Evolutionary conservation across 805 yeast genomes (phyloP).

Genomic region (Saccharomycopsis babjevae): DNA sequence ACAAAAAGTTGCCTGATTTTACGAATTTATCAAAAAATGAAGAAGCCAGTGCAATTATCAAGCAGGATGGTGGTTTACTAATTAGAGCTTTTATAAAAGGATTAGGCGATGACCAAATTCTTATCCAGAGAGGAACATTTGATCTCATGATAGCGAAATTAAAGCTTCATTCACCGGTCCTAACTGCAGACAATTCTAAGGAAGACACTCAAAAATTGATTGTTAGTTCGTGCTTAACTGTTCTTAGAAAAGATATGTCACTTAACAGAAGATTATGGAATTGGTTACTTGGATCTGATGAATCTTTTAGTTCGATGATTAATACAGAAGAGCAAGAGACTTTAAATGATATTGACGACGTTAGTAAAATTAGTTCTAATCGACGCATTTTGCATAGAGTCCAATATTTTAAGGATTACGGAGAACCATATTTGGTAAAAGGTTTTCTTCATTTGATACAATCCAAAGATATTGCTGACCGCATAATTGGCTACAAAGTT

Average conservation of each 20-base stretch:
- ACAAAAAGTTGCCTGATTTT: slow-evolving; percentile 54
- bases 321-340: slow-evolving; percentile 2
- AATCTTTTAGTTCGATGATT: slow-evolving; percentile 2
- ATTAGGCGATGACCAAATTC: slow-evolving; percentile 51
- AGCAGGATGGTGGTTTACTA: slow-evolving; percentile 73
- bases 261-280: slow-evolving; percentile 88
- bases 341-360: slow-evolving; percentile 7
- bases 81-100: slow-evolving; percentile 67
- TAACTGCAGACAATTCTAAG: slow-evolving; percentile 33
- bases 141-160: slow-evolving; percentile 65
- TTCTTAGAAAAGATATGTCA: slow-evolving; percentile 84
- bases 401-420: slow-evolving; percentile 53
- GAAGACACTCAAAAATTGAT: slow-evolving; percentile 51
- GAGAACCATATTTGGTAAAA: slow-evolving; percentile 36
- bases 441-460: slow-evolving; percentile 44
- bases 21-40: slow-evolving; percentile 23
- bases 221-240: slow-evolving; percentile 54
- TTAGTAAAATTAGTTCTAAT: slow-evolving; percentile 8
- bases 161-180: slow-evolving; percentile 50
- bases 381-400: slow-evolving; percentile 25
- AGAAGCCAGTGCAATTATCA: slow-evolving; percentile 51
- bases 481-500: slow-evolving; percentile 49
- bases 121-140: slow-evolving; percentile 81
- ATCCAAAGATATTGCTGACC: slow-evolving; percentile 22
- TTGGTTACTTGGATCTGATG: slow-evolving; percentile 82